Evolutionary conservation across 169 alveolate genomes (phyloP), one percentile per base, ranked within the genome.

Genomic region (Plasmodium relictum): DNA sequence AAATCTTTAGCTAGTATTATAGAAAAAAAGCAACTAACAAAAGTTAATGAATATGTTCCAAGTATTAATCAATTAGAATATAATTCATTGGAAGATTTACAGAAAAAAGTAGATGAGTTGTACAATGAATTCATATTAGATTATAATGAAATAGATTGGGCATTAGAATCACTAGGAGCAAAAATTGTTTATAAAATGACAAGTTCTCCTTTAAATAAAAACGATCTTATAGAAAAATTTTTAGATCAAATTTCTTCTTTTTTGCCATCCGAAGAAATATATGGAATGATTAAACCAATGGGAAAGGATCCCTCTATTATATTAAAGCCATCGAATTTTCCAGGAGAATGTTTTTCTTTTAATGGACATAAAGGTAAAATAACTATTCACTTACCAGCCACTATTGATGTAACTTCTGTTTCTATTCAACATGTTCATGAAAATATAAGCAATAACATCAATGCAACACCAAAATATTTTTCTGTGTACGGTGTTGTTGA

Each of bases 221-320:
- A 83, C 54, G 91, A 83, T 45, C 66, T 83, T 42, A 68, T 83
- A 12, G 91, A 83, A 62, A 83, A 68, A 45, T 83, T 83, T 41
- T 44, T 83, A 50, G 66, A 83, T 39, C 80, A 83, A 66, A 66
- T 83, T 68, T 83, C 83, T 18, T 83, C 80, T 26, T 83, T 66
- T 62, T 39, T 83, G 56, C 91, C 91, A 24, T 83, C 91, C 18
- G 91, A 83, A 83, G 91, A 83, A 68, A 83, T 83, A 52, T 83
- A 83, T 31, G 91, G 91, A 54, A 83, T 83, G 91, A 69, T 83
- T 45, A 83, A 83, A 58, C 91, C 91, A 44, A 83, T 83, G 91
- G 91, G 91, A 0, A 83, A 83, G 56, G 91, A 83, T 45, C 91
- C 91, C 7, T 54, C 91, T 68, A 83, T 83, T 45, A 69, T 83